Evolutionary conservation across 2,329 filamentous ascomycete species (phyloP).

Genomic region (Fusarium coffeatum): DNA sequence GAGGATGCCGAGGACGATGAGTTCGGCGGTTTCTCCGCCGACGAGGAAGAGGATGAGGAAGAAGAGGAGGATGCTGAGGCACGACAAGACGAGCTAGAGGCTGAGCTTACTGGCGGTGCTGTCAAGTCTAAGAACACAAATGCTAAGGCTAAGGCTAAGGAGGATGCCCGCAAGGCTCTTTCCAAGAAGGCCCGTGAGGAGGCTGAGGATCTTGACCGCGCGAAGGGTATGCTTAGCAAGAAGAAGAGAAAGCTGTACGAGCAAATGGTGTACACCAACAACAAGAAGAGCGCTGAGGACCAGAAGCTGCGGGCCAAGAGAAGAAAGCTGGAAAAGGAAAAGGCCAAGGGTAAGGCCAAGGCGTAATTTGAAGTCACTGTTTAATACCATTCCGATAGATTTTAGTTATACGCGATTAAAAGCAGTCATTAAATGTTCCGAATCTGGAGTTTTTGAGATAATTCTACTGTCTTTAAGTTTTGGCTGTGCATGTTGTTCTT

Average conservation of each 20-base stretch:
- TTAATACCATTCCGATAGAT: slow-evolving; percentile 49
- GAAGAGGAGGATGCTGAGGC: slow-evolving; percentile 73
- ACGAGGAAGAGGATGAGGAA: slow-evolving; percentile 60
- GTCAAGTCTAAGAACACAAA: slow-evolving; percentile 62
- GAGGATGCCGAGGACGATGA: slow-evolving; percentile 61
- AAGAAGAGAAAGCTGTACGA: slow-evolving; percentile 98
- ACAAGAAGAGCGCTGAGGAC: slow-evolving; percentile 90
- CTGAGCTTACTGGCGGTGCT: slow-evolving; percentile 81
- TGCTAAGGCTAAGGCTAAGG: slow-evolving; percentile 70
- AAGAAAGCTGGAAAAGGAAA: slow-evolving; percentile 83
- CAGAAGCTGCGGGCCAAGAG: slow-evolving; percentile 89
- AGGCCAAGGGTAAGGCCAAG: slow-evolving; percentile 56
- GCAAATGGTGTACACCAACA: slow-evolving; percentile 97
- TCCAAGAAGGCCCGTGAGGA: slow-evolving; percentile 79
- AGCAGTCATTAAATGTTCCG: slow-evolving; percentile 19
- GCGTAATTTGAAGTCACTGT: slow-evolving; percentile 50
- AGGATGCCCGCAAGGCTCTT: slow-evolving; percentile 76
- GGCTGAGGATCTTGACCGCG: slow-evolving; percentile 88
- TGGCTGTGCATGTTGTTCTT: slow-evolving; percentile 5
- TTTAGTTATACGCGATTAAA: slow-evolving; percentile 43
- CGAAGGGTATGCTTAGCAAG: slow-evolving; percentile 98
- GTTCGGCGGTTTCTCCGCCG: slow-evolving; percentile 63
- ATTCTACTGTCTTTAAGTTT: neutral
- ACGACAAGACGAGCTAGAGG: slow-evolving; percentile 91
- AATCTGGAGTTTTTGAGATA: neutral